Conservation (phyloP, 2,329 filamentous ascomycete genomes). For the Neofusicoccum laricinum region DNA sequence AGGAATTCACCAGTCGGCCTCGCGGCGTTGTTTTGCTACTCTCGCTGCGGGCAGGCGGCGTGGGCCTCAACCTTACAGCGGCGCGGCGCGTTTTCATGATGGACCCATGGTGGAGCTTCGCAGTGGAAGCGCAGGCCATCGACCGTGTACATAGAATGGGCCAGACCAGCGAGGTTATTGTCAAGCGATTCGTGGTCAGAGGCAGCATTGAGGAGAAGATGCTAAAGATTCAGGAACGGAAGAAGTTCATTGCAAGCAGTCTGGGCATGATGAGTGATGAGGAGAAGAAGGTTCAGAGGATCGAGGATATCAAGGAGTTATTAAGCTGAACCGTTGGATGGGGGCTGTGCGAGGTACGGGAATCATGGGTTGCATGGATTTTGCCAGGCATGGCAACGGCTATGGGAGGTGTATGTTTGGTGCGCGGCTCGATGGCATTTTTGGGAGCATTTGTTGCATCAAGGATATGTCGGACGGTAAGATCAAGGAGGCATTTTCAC, state of each 20-base stretch:
- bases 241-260: conserved; percentile 96
- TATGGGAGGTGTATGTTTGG: background rate
- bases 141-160: conserved; percentile 98
- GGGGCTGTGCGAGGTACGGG: background rate
- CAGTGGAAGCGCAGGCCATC: conserved; percentile 94
- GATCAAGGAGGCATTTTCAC: background rate
- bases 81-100: conserved; percentile 95
- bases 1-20: conserved; percentile 58
- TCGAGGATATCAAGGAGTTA: conserved; percentile 92
- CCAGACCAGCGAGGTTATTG: conserved; percentile 79
- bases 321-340: conserved; percentile 53
- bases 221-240: conserved; percentile 87
- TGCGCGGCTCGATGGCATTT: background rate
- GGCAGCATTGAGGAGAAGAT: conserved; percentile 94
- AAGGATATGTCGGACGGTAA: background rate
- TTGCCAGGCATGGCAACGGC: background rate
- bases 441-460: background rate
- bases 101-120: conserved; percentile 99
- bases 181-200: conserved; percentile 84
- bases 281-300: conserved; percentile 82
- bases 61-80: conserved; percentile 87
- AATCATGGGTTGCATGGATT: background rate
- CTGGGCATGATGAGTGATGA: conserved; percentile 94
- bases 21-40: conserved; percentile 76
- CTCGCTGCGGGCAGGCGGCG: conserved; percentile 83